Evolutionary conservation across 768 basidiomycete species (phyloP), one percentile per base, ranked within the genome.

Genomic region (Lactarius deliciosus): DNA sequence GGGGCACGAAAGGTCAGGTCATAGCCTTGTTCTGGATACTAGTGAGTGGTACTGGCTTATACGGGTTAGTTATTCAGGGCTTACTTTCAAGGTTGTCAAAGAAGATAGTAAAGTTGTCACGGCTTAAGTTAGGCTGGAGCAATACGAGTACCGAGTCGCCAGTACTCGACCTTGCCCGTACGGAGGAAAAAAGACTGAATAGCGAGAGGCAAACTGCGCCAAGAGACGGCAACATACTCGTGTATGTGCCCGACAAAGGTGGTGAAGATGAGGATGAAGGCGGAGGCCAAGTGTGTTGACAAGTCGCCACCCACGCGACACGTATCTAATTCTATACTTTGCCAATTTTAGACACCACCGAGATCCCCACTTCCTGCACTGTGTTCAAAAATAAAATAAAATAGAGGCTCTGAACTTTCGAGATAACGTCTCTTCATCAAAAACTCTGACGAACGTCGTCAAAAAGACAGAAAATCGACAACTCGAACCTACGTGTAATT

Each of bases 1-100:
- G 95, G 92, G 25, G 83, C 81, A 61, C 95, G 89, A 81, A 96
- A 94, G 0, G 91, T 94, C 56, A 98, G 79, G 60, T 91, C 81
- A 77, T 91, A 97, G 10, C 96, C 96, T 68, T 86, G 81, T 57
- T 85, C 92, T 96, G 72, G 18, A 67, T 13, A 34, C 45, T 13
- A 41, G 50, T 30, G 11, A 41, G 41, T 65, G 36, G 11, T 30
- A 57, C 61, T 61, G 57, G 61, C 65, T 70, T 32, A 7, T 57
- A 5, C n/a, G 2, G 20, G 10, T 56, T 5, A 45, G 11, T 56
- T 5, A 45, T 7, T 18, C 5, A 7, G 3, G 15, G 62, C 81
- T 57, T 63, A 96, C 95, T 85, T 80, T 85, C 81, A 58, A 98
- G 79, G 20, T 86, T 87, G 62, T 82, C 76, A 77, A 93, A 96